Conservation (phyloP, 1,139 yeast genomes). For the Debaryomycetaceae sp. region DNA sequence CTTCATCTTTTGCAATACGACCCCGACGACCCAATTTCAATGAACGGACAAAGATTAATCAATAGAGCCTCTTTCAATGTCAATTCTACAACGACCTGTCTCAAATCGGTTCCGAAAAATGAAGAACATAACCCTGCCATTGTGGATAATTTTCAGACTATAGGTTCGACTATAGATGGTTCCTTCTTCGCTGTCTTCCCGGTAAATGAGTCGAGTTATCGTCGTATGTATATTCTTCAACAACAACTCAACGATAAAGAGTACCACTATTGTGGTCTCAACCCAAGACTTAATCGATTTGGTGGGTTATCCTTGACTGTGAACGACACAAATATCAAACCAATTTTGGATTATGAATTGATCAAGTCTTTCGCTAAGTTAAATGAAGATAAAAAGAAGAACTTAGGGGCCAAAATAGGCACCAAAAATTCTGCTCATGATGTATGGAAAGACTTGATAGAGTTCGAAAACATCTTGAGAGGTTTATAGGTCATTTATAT, state of each 20-base stretch:
- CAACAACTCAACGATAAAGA: slow-evolving; percentile 82
- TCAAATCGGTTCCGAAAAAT: slow-evolving; percentile 51
- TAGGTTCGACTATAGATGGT: slow-evolving; percentile 81
- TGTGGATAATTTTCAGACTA: slow-evolving; percentile 43
- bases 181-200: slow-evolving; percentile 75
- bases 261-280: slow-evolving; percentile 72
- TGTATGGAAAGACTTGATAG: slow-evolving; percentile 66
- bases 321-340: slow-evolving; percentile 45
- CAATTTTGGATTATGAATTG: slow-evolving; percentile 59
- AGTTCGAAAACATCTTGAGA: slow-evolving; percentile 39
- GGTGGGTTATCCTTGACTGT: slow-evolving; percentile 42
- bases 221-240: slow-evolving; percentile 81
- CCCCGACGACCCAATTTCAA: slow-evolving; percentile 84
- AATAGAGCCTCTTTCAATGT: slow-evolving; percentile 69
- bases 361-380: slow-evolving; percentile 51
- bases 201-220: slow-evolving; percentile 66
- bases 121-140: slow-evolving; percentile 22
- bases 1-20: slow-evolving; percentile 81
- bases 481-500: slow-evolving; percentile 18
- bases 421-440: slow-evolving; percentile 51
- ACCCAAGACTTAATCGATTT: slow-evolving; percentile 69
- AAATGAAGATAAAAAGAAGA: slow-evolving; percentile 54
- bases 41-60: slow-evolving; percentile 74
- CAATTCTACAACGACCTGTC: slow-evolving; percentile 58
- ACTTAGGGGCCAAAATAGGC: slow-evolving; percentile 56